Evolutionary conservation across 2,329 filamentous ascomycete genomes (phyloP).

Genomic region (Fusarium virguliforme): DNA sequence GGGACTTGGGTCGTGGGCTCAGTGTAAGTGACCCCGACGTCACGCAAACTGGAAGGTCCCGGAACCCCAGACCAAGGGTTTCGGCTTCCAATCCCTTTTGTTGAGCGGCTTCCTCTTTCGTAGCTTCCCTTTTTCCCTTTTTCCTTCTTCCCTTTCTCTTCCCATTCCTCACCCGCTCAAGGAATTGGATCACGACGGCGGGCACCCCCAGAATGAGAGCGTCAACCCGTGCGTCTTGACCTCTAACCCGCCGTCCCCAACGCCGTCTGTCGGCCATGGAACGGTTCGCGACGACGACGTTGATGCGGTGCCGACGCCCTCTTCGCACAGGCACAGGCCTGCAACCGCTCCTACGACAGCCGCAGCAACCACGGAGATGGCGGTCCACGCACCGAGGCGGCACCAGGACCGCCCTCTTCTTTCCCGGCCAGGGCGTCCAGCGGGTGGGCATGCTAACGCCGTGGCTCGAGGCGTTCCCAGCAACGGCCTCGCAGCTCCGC

Average conservation of each 20-base stretch:
- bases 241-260: slow-evolving; percentile 32
- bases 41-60: slow-evolving; percentile 42
- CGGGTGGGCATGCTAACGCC: slow-evolving; percentile 88
- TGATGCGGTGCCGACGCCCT: slow-evolving; percentile 51
- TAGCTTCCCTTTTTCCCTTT: neutral
- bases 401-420: slow-evolving; percentile 73
- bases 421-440: slow-evolving; percentile 87
- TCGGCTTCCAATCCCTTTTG: slow-evolving; percentile 27
- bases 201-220: slow-evolving; percentile 40
- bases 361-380: slow-evolving; percentile 43
- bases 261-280: slow-evolving; percentile 54
- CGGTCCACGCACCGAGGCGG: slow-evolving; percentile 56
- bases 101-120: slow-evolving; percentile 14
- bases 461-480: slow-evolving; percentile 90
- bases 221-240: slow-evolving; percentile 45
- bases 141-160: slow-evolving; percentile 10
- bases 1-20: too few relatives aligned
- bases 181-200: slow-evolving; percentile 12
- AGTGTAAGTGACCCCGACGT: slow-evolving; percentile 38
- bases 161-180: neutral
- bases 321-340: slow-evolving; percentile 2
- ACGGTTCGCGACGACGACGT: slow-evolving; percentile 51
- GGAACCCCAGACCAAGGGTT: slow-evolving; percentile 40
- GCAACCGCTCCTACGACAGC: slow-evolving; percentile 21
- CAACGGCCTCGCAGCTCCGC: slow-evolving; percentile 81